These are phyloP conservation scores for Echinosophora koreensis DNA, from an alignment of 306 rosid species.

Conservation along the genomic window DNA sequence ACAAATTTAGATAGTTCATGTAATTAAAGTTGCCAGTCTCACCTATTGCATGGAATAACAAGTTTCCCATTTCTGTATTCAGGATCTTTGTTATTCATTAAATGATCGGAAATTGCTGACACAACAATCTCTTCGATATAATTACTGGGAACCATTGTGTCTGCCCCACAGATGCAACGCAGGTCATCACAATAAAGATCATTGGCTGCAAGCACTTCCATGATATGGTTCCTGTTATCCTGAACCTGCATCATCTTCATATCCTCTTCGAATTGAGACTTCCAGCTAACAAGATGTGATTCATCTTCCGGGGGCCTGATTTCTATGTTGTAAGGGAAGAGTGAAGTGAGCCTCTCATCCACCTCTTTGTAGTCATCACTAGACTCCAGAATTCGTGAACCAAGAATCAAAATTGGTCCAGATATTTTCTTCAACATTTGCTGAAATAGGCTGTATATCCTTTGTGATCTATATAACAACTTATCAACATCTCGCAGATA, in stretches of 20 bases:
- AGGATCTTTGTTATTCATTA: conserved; percentile 86
- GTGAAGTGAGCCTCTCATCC: conserved; percentile 67
- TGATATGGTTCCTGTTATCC: conserved; percentile 89
- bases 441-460: conserved; percentile 68
- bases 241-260: conserved; percentile 85
- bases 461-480: conserved; percentile 66
- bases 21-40: conserved; percentile 30
- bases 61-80: conserved; percentile 91
- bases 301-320: conserved; percentile 86
- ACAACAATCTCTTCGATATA: conserved; percentile 90
- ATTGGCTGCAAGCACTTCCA: conserved; percentile 85
- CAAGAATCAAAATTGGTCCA: conserved; percentile 83
- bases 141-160: conserved; percentile 80
- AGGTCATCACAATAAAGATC: conserved; percentile 93
- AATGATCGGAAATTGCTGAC: conserved; percentile 85
- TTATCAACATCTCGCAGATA: conserved; percentile 83
- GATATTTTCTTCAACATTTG: conserved; percentile 75
- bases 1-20: not conserved
- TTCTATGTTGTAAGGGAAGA: conserved; percentile 91
- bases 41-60: conserved; percentile 81
- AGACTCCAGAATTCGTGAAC: conserved; percentile 69
- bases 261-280: conserved; percentile 80
- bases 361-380: conserved; percentile 59
- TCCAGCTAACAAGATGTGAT: conserved; percentile 83
- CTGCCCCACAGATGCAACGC: conserved; percentile 66